Base-by-base conservation (phyloP, 495 filamentous ascomycete species). In the Rhypophila decipiens region DNA sequence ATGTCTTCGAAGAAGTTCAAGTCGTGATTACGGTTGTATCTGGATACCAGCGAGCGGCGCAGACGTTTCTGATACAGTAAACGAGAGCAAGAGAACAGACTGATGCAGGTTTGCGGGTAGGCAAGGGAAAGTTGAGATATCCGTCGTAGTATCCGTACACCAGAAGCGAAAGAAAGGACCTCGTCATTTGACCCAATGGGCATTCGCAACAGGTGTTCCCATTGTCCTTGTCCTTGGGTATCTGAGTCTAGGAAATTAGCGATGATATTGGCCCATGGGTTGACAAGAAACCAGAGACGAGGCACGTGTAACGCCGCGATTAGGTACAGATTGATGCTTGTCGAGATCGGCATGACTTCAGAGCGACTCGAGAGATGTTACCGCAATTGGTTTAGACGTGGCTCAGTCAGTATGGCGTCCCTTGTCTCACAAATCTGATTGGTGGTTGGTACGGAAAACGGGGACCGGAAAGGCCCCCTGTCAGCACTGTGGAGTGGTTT, bases 361-460 rank as follows among this genome's bases (percentile, higher is more conserved):
- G 38, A 36, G 27, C 39, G 50, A 46, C 45, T 49, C 50, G 56
- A 53, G 23, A 33, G 27, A 48, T 52, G 38, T 13, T 10, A 37
- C 53, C 59, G 40, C 36, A 57, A 49, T 24, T 23, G 38, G 58
- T 47, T 46, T 57, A 60, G 53, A 9, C 47, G 54, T 58, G 59
- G 53, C 61, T 55, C 51, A 64, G 55, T 38, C 42, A 44, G 23
- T 44, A 49, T 49, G 43, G 40, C 20, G 20, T 29, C 22, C n/a
- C 34, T 24, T 27, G 31, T 19, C 31, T 24, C 3, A 15, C n/a
- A 15, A 27, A 24, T 27, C 34, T 58, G 33, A 62, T 52, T 64
- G 61, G 61, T 40, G 22, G 18, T 34, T 54, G 7, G 55, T 59
- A 57, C 61, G 58, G 18, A 21, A 13, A 24, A 50, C 41, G 50